A percentile compares a stretch with the other conserved stretches of the same genome.
Evolutionary conservation across 192 early-diverging fungal species (phyloP).

Genomic region (Chytriomyces sp.): DNA sequence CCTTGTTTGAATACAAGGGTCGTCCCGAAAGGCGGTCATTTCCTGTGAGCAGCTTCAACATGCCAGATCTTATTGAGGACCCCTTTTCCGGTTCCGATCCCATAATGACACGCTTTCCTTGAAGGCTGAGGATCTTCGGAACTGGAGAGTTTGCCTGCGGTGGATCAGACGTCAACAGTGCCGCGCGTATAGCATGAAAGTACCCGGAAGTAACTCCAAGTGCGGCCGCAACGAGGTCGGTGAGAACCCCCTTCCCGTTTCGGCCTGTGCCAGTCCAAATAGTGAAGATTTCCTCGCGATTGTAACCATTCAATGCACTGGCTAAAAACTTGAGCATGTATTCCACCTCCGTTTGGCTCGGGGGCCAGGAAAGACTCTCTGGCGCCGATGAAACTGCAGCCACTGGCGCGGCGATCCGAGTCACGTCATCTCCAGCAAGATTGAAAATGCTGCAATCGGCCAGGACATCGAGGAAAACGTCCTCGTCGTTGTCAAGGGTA

Average conservation of each 20-base stretch:
- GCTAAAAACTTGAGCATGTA: neutral
- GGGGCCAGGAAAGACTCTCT: too few species aligned
- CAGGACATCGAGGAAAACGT: too few species aligned
- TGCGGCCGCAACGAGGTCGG: too few species aligned
- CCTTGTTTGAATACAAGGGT: too few species aligned
- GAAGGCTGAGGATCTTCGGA: neutral
- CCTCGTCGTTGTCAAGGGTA: too few species aligned
- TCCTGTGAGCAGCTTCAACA: neutral
- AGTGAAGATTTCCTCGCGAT: constrained; percentile 7
- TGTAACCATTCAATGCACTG: neutral
- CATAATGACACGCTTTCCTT: neutral
- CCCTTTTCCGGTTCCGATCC: neutral
- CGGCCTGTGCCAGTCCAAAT: neutral
- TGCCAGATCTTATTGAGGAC: neutral
- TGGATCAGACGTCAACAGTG: neutral
- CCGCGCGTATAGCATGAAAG: neutral
- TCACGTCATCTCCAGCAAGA: too few species aligned
- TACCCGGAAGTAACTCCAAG: too few species aligned
- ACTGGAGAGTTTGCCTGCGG: neutral
- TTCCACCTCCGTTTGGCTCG: neutral
- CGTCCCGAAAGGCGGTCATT: neutral
- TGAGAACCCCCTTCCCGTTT: too few species aligned
- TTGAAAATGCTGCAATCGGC: too few species aligned
- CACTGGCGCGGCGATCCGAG: too few species aligned
- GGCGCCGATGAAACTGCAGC: too few species aligned